Percentiles rank a stretch among this genome's conserved stretches.
These are phyloP conservation scores for Nothophoma quercina DNA, from an alignment of 2,329 filamentous ascomycete genomes.

Conservation along the genomic window DNA sequence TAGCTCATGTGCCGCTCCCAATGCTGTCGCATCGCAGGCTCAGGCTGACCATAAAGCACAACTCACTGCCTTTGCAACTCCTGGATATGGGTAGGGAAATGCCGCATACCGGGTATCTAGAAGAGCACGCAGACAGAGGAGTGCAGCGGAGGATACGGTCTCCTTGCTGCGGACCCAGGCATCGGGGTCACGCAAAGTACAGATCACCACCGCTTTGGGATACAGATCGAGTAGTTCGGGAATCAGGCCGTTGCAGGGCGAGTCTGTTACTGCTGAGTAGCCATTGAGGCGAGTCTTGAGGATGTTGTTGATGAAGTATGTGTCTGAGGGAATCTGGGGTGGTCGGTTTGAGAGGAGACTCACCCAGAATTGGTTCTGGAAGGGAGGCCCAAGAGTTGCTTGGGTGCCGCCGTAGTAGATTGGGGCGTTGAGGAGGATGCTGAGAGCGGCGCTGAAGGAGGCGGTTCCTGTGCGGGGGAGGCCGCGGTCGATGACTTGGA, in stretches of 20 bases:
- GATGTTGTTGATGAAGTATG: not conserved
- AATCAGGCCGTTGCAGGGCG: not conserved
- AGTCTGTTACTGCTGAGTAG: not conserved
- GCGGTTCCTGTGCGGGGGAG: conserved; percentile 1
- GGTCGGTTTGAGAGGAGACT: not conserved
- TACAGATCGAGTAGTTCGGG: not conserved
- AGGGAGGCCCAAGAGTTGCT: not conserved
- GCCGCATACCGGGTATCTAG: not conserved
- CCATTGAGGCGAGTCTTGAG: not conserved
- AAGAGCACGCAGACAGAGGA: not conserved
- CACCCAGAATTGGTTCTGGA: conserved; percentile 1
- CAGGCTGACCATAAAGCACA: not conserved
- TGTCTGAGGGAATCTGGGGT: not conserved
- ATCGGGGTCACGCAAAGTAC: not conserved
- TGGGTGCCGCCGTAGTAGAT: conserved; percentile 4
- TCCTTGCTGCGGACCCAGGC: conserved; percentile 1
- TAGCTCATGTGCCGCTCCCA: conserved; percentile 1
- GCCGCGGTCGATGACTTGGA: not conserved
- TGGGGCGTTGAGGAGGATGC: conserved; percentile 1
- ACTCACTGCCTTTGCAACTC: conserved; percentile 1
- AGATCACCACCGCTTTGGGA: conserved; percentile 1
- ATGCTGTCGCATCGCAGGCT: not conserved
- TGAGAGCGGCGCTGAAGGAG: not conserved
- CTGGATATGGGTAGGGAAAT: not conserved
- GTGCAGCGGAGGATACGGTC: not conserved